Evolutionary conservation across 2,329 filamentous ascomycete species (phyloP).

Genomic region (Golovinomyces cichoracearum): DNA sequence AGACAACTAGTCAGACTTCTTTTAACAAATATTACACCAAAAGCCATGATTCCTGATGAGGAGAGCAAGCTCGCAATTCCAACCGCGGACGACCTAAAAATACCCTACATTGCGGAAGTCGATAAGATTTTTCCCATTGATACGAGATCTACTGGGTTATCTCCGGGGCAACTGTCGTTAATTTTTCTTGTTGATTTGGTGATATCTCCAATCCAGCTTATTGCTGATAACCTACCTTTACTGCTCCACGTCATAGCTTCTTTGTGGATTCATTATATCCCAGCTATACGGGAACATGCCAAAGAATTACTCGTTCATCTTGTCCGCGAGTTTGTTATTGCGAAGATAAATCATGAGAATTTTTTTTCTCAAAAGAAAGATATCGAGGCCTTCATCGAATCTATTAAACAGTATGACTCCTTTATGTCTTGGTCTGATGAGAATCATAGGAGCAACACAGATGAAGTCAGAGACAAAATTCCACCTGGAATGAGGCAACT

Average conservation of each 20-base stretch:
- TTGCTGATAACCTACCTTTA: constrained; percentile 55
- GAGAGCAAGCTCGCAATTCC: constrained; percentile 43
- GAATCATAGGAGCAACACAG: constrained; percentile 42
- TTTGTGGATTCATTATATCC: constrained; percentile 91
- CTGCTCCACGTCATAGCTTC: constrained; percentile 78
- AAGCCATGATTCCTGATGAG: constrained; percentile 87
- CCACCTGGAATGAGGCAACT: constrained; percentile 70
- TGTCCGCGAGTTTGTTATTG: constrained; percentile 82
- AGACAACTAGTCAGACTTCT: constrained; percentile 87
- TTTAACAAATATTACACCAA: constrained; percentile 69
- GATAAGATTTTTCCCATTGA: constrained; percentile 54
- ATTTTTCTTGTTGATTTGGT: constrained; percentile 90
- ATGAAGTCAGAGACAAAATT: constrained; percentile 51
- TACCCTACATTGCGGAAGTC: constrained; percentile 80
- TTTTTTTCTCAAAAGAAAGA: constrained; percentile 36
- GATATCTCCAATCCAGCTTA: constrained; percentile 66
- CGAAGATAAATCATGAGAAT: constrained; percentile 42
- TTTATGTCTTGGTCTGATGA: constrained; percentile 86
- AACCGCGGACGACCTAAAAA: constrained; percentile 43
- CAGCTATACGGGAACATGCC: constrained; percentile 84
- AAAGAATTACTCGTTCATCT: constrained; percentile 94
- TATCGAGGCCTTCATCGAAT: constrained; percentile 71
- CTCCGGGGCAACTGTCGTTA: constrained; percentile 71
- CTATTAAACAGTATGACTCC: constrained; percentile 57
- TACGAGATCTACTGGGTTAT: constrained; percentile 79